Conservation (phyloP, 257 asterid species). For the Thymus mandschuricus region DNA sequence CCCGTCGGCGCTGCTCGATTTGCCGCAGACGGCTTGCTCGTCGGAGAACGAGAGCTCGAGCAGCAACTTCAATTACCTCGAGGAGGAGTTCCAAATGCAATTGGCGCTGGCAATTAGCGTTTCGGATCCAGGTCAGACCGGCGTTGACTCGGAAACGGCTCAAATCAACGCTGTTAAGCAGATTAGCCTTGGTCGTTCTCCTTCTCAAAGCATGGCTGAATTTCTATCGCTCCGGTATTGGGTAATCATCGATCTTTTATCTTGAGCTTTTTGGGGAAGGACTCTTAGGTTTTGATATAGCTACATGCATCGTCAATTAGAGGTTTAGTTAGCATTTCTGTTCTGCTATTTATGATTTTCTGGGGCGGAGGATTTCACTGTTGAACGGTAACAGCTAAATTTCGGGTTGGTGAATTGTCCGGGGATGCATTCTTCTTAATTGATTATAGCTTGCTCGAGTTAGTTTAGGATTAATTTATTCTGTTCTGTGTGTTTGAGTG, state of each 20-base stretch:
- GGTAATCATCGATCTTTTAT: constrained; percentile 44
- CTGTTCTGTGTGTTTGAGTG: background rate
- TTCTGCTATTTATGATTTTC: constrained; percentile 12
- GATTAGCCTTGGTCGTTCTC: constrained; percentile 80
- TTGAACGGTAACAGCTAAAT: constrained; percentile 20
- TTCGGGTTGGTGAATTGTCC: constrained; percentile 17
- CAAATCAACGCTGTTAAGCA: constrained; percentile 88
- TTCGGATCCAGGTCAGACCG: constrained; percentile 62
- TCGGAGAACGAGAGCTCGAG: constrained; percentile 37
- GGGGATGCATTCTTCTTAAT: background rate
- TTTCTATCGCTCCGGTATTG: constrained; percentile 73
- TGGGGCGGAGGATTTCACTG: background rate
- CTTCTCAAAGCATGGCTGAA: constrained; percentile 68
- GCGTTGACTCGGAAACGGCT: constrained; percentile 78
- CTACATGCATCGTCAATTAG: constrained; percentile 23
- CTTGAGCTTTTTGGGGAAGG: background rate
- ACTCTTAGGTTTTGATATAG: constrained; percentile 4
- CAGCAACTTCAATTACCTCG: constrained; percentile 56
- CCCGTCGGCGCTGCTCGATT: constrained; percentile 38
- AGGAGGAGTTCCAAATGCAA: constrained; percentile 95
- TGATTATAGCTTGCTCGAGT: constrained; percentile 10
- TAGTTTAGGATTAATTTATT: constrained; percentile 8
- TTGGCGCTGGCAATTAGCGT: constrained; percentile 92
- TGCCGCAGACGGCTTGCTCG: constrained; percentile 31
- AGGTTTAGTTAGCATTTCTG: constrained; percentile 9